These are phyloP conservation scores for Blastocystis sp. DNA, from an alignment of 352 stramenopile genomes.

Conservation along the genomic window DNA sequence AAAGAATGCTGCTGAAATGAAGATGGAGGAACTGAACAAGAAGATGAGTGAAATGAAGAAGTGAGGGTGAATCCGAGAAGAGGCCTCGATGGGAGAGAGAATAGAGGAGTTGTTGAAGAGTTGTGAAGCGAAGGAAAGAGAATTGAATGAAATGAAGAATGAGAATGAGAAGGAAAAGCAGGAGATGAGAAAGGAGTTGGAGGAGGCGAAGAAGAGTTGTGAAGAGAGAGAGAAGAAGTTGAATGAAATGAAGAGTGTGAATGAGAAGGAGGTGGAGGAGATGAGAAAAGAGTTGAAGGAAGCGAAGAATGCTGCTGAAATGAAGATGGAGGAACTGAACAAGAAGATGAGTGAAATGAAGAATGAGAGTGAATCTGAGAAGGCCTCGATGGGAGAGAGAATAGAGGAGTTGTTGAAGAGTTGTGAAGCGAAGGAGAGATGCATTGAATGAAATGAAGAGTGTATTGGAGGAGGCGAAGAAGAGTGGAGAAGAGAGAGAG, in stretches of 20 bases:
- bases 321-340: neutral
- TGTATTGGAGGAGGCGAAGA: neutral
- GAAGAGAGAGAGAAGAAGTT: no score
- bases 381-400: neutral
- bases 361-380: neutral
- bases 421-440: neutral
- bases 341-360: neutral
- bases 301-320: neutral
- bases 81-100: neutral
- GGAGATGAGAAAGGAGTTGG: no score
- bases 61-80: neutral
- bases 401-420: neutral
- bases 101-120: neutral
- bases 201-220: no score
- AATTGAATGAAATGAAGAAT: no score
- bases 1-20: neutral
- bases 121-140: neutral
- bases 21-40: neutral
- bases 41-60: neutral
- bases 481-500: neutral
- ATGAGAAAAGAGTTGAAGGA: neutral
- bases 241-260: no score
- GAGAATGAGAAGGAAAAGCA: no score
- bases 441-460: neutral
- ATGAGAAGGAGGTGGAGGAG: no score